Percentiles rank a stretch among this genome's conserved stretches.
Evolutionary conservation across 2,329 filamentous ascomycete genomes (phyloP).

Genomic region (Aureobasidium melanogenum): DNA sequence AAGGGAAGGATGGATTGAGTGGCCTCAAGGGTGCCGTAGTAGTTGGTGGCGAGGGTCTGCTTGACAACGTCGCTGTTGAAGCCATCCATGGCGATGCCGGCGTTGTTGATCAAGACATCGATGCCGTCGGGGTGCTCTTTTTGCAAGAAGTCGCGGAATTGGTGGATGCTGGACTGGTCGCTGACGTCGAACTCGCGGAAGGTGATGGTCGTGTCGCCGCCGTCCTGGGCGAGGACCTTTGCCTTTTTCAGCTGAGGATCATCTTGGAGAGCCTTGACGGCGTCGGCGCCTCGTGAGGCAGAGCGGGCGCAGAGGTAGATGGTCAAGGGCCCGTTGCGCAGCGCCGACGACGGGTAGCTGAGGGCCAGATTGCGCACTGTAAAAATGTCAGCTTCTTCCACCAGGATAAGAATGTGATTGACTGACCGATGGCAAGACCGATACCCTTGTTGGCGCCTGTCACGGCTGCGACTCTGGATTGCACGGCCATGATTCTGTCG

Average conservation of each 20-base stretch:
- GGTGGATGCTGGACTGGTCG: constrained; percentile 34
- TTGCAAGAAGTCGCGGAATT: constrained; percentile 34
- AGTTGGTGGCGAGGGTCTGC: constrained; percentile 43
- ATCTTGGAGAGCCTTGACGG: constrained; percentile 33
- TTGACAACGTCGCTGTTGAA: constrained; percentile 41
- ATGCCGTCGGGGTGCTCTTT: constrained; percentile 40
- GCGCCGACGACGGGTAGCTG: constrained; percentile 41
- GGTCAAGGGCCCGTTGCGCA: constrained; percentile 39
- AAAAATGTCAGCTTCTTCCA: not conserved
- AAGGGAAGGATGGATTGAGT: constrained; percentile 38
- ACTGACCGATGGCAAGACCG: constrained; percentile 38
- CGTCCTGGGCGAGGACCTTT: constrained; percentile 35
- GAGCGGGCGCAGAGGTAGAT: constrained; percentile 48
- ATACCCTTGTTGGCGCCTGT: constrained; percentile 49
- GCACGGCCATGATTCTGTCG: constrained; percentile 18
- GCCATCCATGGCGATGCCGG: constrained; percentile 39
- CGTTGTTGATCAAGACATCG: constrained; percentile 48
- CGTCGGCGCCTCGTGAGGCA: constrained; percentile 37
- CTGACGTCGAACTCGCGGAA: constrained; percentile 43
- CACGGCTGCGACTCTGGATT: constrained; percentile 40
- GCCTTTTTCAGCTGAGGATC: constrained; percentile 39
- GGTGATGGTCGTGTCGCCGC: constrained; percentile 39
- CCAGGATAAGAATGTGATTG: no score
- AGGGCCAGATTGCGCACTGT: constrained; percentile 45
- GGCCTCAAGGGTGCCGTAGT: constrained; percentile 42